Evolutionary conservation across 2,329 filamentous ascomycete species (phyloP).

Genomic region (Botryotinia globosa): DNA sequence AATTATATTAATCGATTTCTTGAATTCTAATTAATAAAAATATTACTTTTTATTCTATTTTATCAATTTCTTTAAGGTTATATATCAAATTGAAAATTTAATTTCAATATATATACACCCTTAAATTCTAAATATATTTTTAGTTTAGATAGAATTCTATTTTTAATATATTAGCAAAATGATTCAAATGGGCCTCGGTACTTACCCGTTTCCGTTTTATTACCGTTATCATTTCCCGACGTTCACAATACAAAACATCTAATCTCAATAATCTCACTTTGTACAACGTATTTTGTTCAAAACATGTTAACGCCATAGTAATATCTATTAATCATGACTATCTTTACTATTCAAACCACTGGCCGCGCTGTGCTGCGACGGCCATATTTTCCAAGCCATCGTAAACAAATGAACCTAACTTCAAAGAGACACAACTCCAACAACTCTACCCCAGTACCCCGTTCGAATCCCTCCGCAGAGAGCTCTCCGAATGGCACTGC

Average conservation of each 20-base stretch:
- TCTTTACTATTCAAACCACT: slow-evolving; percentile 28
- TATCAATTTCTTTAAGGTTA: too few relatives aligned
- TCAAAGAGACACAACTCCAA: slow-evolving; percentile 27
- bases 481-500: slow-evolving; percentile 34
- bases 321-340: slow-evolving; percentile 26
- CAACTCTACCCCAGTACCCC: slow-evolving; percentile 21
- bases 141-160: too few relatives aligned
- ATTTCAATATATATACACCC: too few relatives aligned
- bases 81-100: too few relatives aligned
- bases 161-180: too few relatives aligned
- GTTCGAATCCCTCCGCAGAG: slow-evolving; percentile 22
- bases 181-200: too few relatives aligned
- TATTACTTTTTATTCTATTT: too few relatives aligned
- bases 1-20: too few relatives aligned
- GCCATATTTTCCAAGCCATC: slow-evolving; percentile 23
- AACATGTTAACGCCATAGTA: slow-evolving; percentile 26
- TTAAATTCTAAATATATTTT: too few relatives aligned
- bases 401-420: slow-evolving; percentile 24
- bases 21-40: too few relatives aligned
- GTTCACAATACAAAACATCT: neutral
- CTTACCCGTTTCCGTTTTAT: neutral
- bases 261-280: neutral
- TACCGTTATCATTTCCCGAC: neutral
- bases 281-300: neutral
- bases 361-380: slow-evolving; percentile 29